Evolutionary conservation across 306 rosid species (phyloP).

Genomic region (Carpinus fangiana): DNA sequence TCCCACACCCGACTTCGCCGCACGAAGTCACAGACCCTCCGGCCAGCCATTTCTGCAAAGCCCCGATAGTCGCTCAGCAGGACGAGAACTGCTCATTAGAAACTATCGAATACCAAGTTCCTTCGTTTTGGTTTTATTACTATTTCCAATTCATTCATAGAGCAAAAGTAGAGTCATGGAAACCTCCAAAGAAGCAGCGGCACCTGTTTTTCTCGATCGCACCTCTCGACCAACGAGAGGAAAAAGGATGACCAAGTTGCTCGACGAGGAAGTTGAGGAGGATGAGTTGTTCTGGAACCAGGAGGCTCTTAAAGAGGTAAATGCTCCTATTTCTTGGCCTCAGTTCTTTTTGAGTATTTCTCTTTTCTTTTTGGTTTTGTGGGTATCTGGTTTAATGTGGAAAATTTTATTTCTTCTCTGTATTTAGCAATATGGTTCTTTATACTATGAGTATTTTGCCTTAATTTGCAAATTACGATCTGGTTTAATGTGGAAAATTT

Average conservation of each 20-base stretch:
- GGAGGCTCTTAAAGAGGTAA: conserved; percentile 84
- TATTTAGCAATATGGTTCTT: neutral
- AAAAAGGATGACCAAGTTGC: conserved; percentile 68
- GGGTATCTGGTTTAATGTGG: neutral
- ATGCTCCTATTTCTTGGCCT: neutral
- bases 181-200: conserved; percentile 28
- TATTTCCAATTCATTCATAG: neutral
- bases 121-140: neutral
- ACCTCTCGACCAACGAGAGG: conserved; percentile 76
- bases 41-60: neutral
- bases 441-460: neutral
- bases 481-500: neutral
- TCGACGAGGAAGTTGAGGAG: conserved; percentile 74
- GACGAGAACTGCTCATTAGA: neutral
- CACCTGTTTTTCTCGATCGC: conserved; percentile 52
- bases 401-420: neutral
- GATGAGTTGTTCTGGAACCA: conserved; percentile 92
- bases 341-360: neutral
- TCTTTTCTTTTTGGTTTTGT: neutral
- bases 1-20: no score
- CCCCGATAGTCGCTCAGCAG: neutral
- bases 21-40: neutral
- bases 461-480: neutral
- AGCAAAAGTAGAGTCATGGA: conserved; percentile 34
- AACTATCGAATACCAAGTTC: neutral